These are phyloP conservation scores for Aspergillus ruber DNA, from an alignment of 2,329 filamentous ascomycete genomes.

Conservation along the genomic window DNA sequence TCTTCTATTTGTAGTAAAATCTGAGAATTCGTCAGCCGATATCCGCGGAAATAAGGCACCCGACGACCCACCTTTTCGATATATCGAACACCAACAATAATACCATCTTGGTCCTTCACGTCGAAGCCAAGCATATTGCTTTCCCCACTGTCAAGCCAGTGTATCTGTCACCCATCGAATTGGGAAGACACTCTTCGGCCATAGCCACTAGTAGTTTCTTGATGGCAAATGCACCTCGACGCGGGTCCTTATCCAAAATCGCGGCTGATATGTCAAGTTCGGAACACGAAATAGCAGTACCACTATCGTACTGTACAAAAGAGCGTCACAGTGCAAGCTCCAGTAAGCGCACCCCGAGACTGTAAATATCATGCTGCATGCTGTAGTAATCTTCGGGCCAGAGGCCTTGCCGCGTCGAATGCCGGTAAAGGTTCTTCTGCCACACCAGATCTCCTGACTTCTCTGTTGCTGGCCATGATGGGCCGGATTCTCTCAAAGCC, in stretches of 20 bases:
- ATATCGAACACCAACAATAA: constrained; percentile 24
- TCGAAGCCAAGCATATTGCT: constrained; percentile 1
- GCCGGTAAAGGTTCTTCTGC: constrained; percentile 47
- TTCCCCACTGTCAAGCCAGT: neutral
- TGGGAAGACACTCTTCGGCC: neutral
- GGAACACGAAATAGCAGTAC: neutral
- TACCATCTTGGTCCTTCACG: constrained; percentile 21
- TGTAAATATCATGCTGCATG: constrained; percentile 54
- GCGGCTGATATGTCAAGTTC: neutral
- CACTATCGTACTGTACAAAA: constrained; percentile 20
- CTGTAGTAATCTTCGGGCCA: constrained; percentile 34
- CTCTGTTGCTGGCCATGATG: constrained; percentile 26
- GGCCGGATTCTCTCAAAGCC: constrained; percentile 43
- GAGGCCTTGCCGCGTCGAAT: constrained; percentile 43
- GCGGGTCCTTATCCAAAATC: neutral
- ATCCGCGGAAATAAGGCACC: neutral
- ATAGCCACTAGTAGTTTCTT: neutral
- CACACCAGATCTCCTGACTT: constrained; percentile 32
- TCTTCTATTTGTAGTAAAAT: neutral
- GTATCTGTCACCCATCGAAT: constrained; percentile 1
- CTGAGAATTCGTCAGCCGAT: neutral
- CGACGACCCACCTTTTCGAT: constrained; percentile 24
- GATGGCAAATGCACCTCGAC: constrained; percentile 3
- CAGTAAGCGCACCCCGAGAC: constrained; percentile 48
- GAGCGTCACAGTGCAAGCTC: constrained; percentile 41